These are phyloP conservation scores for Ophiostoma australiae DNA, from an alignment of 2,329 filamentous ascomycete genomes.

Conservation along the genomic window DNA sequence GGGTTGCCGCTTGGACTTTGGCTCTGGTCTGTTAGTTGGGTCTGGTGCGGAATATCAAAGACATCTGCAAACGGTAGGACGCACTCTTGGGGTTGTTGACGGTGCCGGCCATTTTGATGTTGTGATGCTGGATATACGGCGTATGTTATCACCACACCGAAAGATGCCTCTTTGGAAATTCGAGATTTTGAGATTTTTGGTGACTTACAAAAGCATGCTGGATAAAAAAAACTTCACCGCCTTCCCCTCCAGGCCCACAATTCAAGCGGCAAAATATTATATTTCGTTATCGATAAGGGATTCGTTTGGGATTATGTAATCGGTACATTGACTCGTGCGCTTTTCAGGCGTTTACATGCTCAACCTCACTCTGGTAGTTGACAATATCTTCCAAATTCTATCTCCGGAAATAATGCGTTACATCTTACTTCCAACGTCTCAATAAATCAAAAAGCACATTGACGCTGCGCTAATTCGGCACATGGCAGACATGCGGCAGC, in stretches of 20 bases:
- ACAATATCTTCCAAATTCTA: not conserved
- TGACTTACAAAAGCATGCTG: constrained; percentile 9
- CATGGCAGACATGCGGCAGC: not conserved
- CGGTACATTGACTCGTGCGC: not conserved
- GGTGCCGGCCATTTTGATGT: constrained; percentile 45
- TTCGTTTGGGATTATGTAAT: not conserved
- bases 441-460: not conserved
- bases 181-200: constrained; percentile 23
- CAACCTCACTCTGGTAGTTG: not conserved
- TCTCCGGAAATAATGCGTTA: no score
- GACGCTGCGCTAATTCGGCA: not conserved
- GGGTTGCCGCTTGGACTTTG: constrained; percentile 86
- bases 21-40: constrained; percentile 53
- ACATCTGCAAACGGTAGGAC: constrained; percentile 28
- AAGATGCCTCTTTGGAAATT: constrained; percentile 6
- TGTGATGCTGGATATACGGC: constrained; percentile 2
- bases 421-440: no score
- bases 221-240: constrained; percentile 29
- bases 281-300: constrained; percentile 27
- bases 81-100: constrained; percentile 53
- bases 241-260: constrained; percentile 26
- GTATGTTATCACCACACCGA: constrained; percentile 12
- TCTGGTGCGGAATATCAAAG: not conserved
- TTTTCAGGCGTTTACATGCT: not conserved
- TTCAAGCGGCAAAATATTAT: constrained; percentile 22